phyloP scores from a whole-genome alignment of 1,284 basidiomycete genomes.

The Farysia itapuensis region DNA sequence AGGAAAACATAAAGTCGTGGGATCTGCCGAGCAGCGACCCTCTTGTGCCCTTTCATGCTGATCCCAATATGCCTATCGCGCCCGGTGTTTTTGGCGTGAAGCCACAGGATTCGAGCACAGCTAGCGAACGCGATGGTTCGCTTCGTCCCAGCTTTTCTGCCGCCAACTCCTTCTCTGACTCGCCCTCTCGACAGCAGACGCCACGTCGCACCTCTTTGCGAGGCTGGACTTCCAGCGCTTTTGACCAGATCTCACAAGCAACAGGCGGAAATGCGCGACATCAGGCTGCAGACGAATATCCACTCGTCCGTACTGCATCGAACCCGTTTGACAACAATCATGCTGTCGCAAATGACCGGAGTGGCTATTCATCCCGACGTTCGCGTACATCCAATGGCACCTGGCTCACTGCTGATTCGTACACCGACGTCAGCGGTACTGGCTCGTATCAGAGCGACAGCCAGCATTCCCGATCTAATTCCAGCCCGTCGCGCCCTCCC shows the following conservation, averaged over 20 bases:
- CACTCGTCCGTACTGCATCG: slow-evolving; percentile 11
- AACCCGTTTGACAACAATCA: not conserved
- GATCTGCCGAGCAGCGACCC: slow-evolving; percentile 29
- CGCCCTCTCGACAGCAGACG: slow-evolving; percentile 12
- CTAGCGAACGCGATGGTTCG: not conserved
- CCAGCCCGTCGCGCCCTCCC: slow-evolving; percentile 3
- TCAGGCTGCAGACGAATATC: slow-evolving; percentile 8
- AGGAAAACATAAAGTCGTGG: slow-evolving; percentile 28
- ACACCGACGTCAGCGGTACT: not conserved
- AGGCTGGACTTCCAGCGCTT: slow-evolving; percentile 32
- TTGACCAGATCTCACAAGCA: slow-evolving; percentile 11
- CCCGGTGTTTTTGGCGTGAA: slow-evolving; percentile 25
- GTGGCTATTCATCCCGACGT: not conserved
- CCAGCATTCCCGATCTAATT: not conserved
- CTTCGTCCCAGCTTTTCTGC: slow-evolving; percentile 15
- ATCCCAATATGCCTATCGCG: slow-evolving; percentile 29
- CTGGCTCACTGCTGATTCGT: slow-evolving; percentile 1
- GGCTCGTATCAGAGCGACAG: not conserved
- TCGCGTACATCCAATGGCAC: not conserved
- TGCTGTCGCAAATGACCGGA: not conserved
- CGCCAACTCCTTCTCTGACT: slow-evolving; percentile 9
- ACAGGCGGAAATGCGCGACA: slow-evolving; percentile 2
- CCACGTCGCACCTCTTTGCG: slow-evolving; percentile 24
- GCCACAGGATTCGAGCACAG: slow-evolving; percentile 5
- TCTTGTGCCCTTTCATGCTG: slow-evolving; percentile 21